phyloP scores from a whole-genome alignment of 169 alveolate species.

The Plasmodium inui region DNA sequence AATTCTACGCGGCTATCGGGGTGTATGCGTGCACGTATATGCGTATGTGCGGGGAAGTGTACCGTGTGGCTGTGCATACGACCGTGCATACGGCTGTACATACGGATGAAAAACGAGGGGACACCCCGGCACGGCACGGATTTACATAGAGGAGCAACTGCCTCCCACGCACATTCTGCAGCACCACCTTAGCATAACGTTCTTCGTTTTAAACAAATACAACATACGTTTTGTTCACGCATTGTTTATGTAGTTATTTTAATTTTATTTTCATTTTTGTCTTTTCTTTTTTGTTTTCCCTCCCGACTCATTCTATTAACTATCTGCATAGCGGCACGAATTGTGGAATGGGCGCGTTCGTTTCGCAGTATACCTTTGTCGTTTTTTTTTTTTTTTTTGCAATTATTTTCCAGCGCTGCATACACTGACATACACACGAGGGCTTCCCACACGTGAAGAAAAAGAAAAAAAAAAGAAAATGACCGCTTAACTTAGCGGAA shows the following conservation, averaged over 20 bases:
- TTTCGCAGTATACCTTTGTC: background rate
- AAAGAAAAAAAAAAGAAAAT: background rate
- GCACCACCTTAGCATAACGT: slow-evolving; percentile 49
- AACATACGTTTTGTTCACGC: slow-evolving; percentile 1
- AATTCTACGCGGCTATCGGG: background rate
- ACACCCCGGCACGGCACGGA: background rate
- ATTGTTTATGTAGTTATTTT: background rate
- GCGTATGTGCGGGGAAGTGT: background rate
- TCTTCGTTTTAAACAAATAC: background rate
- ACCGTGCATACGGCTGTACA: background rate
- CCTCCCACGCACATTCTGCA: background rate
- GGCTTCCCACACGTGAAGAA: background rate
- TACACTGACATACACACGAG: background rate
- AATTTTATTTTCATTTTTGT: background rate
- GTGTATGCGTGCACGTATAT: background rate
- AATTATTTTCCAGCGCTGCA: background rate
- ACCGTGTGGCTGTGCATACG: background rate
- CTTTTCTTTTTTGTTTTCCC: background rate
- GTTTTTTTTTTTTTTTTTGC: background rate
- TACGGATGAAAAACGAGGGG: background rate
- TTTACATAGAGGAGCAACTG: background rate
- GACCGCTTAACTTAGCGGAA: background rate
- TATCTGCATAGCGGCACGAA: background rate
- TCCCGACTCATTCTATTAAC: background rate
- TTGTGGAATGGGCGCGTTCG: background rate